These are phyloP conservation scores for Fraxinus excelsior DNA, from an alignment of 257 asterid genomes.

Conservation along the genomic window DNA sequence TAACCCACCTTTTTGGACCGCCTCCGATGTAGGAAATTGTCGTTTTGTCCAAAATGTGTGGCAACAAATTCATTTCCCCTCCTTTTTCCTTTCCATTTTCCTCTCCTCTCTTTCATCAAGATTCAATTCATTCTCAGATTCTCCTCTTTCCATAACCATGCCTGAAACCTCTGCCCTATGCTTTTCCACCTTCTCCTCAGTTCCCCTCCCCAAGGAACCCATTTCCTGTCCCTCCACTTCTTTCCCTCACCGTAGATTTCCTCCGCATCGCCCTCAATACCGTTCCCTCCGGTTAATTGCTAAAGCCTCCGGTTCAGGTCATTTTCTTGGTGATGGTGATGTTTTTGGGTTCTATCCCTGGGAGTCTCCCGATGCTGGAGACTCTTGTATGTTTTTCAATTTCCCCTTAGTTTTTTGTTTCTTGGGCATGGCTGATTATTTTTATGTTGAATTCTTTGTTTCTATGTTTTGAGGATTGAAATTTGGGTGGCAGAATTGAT, in stretches of 20 bases:
- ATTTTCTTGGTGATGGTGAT: constrained; percentile 66
- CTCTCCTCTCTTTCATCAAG: neutral
- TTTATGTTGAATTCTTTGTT: neutral
- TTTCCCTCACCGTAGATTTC: constrained; percentile 31
- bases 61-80: constrained; percentile 33
- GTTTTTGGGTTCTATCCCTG: constrained; percentile 79
- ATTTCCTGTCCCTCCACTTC: constrained; percentile 39
- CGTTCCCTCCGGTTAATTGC: constrained; percentile 39
- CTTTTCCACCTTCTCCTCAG: constrained; percentile 45
- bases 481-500: neutral
- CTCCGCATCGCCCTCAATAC: constrained; percentile 34
- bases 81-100: neutral
- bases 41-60: constrained; percentile 48
- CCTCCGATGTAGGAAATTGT: constrained; percentile 22
- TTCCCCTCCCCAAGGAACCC: constrained; percentile 46
- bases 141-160: constrained; percentile 41
- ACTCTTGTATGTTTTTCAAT: constrained; percentile 45
- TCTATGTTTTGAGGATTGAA: neutral
- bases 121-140: constrained; percentile 30
- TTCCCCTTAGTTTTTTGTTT: neutral
- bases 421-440: neutral
- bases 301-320: constrained; percentile 56
- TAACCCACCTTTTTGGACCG: constrained; percentile 44
- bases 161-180: constrained; percentile 62
- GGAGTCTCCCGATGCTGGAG: constrained; percentile 59